Conservation (phyloP, 805 yeast species). For the Candida railenensis region DNA sequence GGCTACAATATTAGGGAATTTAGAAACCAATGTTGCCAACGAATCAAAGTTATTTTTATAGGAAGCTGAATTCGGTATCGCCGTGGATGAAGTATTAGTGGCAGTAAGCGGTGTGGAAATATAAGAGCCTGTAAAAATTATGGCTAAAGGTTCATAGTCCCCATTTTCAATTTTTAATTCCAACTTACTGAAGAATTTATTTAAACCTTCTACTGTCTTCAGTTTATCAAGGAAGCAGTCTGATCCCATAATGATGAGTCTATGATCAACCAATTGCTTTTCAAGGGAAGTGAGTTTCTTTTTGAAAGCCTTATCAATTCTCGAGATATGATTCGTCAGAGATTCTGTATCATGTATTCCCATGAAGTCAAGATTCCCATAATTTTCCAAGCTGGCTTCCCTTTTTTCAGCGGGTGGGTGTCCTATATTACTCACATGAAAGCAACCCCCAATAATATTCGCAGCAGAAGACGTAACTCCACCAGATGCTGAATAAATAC, state of each 20-base stretch:
- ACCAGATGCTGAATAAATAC: slow-evolving; percentile 71
- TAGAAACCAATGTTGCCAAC: slow-evolving; percentile 62
- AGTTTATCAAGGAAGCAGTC: slow-evolving; percentile 66
- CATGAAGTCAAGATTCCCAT: slow-evolving; percentile 75
- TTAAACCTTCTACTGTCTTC: slow-evolving; percentile 59
- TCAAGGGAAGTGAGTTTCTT: slow-evolving; percentile 58
- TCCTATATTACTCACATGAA: slow-evolving; percentile 72
- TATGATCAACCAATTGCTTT: slow-evolving; percentile 52
- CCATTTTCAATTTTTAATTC: slow-evolving; percentile 32
- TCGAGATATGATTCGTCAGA: slow-evolving; percentile 28
- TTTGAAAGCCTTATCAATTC: slow-evolving; percentile 62
- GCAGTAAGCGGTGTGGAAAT: slow-evolving; percentile 62
- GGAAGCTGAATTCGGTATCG: slow-evolving; percentile 49
- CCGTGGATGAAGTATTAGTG: slow-evolving; percentile 47
- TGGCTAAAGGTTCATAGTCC: slow-evolving; percentile 57
- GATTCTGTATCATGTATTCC: slow-evolving; percentile 28
- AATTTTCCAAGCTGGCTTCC: slow-evolving; percentile 60
- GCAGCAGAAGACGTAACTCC: slow-evolving; percentile 34
- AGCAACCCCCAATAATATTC: slow-evolving; percentile 42
- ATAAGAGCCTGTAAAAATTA: slow-evolving; percentile 85
- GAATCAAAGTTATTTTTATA: slow-evolving; percentile 73
- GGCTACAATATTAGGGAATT: slow-evolving; percentile 52
- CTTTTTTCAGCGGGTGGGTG: slow-evolving; percentile 90
- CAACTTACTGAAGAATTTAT: slow-evolving; percentile 56
- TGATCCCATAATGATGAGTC: slow-evolving; percentile 70